Evolutionary conservation across 257 asterid species (phyloP), one percentile per base, ranked within the genome.

Genomic region (Cynanchum wilfordii): DNA sequence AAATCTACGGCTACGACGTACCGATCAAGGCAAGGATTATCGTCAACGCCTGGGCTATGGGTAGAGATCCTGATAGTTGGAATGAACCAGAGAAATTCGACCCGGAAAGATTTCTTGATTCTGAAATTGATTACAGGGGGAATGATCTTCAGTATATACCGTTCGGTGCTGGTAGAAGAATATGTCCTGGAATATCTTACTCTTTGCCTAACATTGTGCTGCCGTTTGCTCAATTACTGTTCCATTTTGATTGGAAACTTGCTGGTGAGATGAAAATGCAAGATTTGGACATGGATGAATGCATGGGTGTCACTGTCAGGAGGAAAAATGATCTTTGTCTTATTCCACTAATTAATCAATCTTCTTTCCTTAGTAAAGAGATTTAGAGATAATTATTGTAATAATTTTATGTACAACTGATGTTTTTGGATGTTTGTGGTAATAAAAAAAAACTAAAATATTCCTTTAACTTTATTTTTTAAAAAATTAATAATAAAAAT

Each of bases 261-360:
- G 19, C 15, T 59, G 36, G 38, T 22, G 66, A 59, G 30, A 9
- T 24, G 19, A 11, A 59, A 59, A 36, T 12, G 4, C 36, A 59
- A 30, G 66, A 59, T 22, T 24, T 59, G 76, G 80, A 76, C 25
- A 51, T 76, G 25, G 71, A 49, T 17, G 17, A 58, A 25, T 1
- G 33, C 16, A 24, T 24, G 40, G 66, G 66, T 1, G 38, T 59
- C 0, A 22, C 38, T 7, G 38, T 59, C 2, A 10, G 36, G 33
- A 59, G 66, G 2, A 59, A 59, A 25, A 7, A 24, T 59, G 66
- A 59, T 59, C 66, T 59, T 7, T 3, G 27, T 22, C 20, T 59
- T 15, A 10, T 24, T 59, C 66, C 66, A 1, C 1, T 59, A 3
- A 6, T 50, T 50, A 13, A 15, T 16, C 55, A 5, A 3, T 50